phyloP scores from a whole-genome alignment of 441 rosid species.

The Rhodomyrtus psidioides region DNA sequence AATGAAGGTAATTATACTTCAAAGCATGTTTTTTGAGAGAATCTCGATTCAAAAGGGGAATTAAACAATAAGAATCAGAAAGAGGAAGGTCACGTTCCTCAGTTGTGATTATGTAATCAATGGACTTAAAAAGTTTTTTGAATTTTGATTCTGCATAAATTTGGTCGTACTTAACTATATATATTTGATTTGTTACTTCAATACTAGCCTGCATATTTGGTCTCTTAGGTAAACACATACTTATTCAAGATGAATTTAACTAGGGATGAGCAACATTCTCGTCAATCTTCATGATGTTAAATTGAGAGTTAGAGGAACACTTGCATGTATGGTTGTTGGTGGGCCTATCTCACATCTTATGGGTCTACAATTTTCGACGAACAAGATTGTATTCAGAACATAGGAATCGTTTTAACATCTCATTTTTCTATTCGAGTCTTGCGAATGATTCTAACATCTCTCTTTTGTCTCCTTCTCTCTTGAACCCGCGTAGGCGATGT shows the following conservation, averaged over 20 bases:
- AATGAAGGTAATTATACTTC: too few species aligned
- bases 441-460: neutral
- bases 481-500: conserved; percentile 30
- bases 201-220: conserved; percentile 38
- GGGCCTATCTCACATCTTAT: neutral
- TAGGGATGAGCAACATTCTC: neutral
- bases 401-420: neutral
- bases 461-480: neutral
- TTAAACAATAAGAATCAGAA: too few species aligned
- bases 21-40: too few species aligned
- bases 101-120: too few species aligned
- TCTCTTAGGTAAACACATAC: conserved; percentile 27
- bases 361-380: neutral
- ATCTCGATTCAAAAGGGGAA: too few species aligned
- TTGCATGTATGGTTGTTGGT: neutral
- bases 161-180: too few species aligned
- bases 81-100: too few species aligned
- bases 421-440: neutral
- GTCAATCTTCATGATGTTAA: neutral
- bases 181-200: too few species aligned
- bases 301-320: neutral
- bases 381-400: neutral
- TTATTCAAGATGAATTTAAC: neutral
- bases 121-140: too few species aligned
- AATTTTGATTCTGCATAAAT: too few species aligned